Percentiles rank a stretch among this genome's conserved stretches.
Evolutionary conservation across 768 basidiomycete species (phyloP).

Genomic region (Lactarius trivialis): DNA sequence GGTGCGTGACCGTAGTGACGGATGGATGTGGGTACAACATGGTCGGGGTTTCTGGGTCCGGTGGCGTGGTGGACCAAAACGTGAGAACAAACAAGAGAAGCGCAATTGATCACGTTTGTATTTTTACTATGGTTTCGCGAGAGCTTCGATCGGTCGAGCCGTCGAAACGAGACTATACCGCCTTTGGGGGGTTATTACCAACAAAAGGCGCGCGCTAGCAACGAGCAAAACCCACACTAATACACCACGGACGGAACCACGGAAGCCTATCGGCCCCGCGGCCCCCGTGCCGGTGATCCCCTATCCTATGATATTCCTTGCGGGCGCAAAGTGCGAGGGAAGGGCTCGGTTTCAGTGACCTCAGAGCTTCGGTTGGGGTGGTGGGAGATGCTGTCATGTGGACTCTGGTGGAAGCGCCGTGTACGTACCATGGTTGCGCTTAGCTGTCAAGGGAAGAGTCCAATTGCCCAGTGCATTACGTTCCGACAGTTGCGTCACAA

Average conservation of each 20-base stretch:
- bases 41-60: background rate
- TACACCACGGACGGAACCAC: background rate
- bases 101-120: background rate
- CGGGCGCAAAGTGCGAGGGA: background rate
- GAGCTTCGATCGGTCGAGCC: slow-evolving; percentile 9
- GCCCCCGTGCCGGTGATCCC: background rate
- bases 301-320: background rate
- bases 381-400: background rate
- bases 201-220: background rate
- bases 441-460: background rate
- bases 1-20: background rate
- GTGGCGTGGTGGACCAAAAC: slow-evolving; percentile 5
- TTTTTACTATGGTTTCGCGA: background rate
- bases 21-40: background rate
- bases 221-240: background rate
- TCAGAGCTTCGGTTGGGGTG: background rate
- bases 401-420: background rate
- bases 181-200: background rate
- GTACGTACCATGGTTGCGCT: background rate
- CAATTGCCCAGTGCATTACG: background rate
- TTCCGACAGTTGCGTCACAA: background rate
- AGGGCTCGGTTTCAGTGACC: background rate
- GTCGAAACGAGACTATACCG: slow-evolving; percentile 7
- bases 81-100: background rate
- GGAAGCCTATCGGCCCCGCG: background rate